These are phyloP conservation scores for Nitzschia sp. DNA, from an alignment of 108 stramenopile genomes.

Conservation along the genomic window DNA sequence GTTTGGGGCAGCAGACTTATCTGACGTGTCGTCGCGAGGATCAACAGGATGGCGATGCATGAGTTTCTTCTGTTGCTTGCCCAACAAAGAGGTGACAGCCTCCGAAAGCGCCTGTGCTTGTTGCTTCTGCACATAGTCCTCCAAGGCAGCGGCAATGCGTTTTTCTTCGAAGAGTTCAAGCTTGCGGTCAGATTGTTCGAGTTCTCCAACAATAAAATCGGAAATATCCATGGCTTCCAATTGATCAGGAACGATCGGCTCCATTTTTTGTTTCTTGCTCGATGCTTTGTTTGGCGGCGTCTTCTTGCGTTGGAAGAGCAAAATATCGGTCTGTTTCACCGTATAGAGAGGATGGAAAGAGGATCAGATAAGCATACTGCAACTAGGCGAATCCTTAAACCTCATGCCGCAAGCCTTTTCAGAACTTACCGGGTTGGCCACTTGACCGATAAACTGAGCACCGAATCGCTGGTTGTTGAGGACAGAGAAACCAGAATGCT, in stretches of 20 bases:
- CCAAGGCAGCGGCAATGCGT: constrained; percentile 64
- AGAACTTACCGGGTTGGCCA: constrained; percentile 77
- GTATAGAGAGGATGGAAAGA: not conserved
- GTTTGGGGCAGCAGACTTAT: not conserved
- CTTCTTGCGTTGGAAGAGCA: constrained; percentile 80
- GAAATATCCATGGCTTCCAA: constrained; percentile 81
- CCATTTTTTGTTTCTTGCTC: constrained; percentile 4
- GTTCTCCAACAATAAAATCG: constrained; percentile 77
- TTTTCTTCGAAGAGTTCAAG: constrained; percentile 75
- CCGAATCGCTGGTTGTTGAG: constrained; percentile 93
- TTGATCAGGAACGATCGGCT: constrained; percentile 83
- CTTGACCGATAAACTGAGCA: constrained; percentile 86
- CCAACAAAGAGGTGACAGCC: constrained; percentile 51
- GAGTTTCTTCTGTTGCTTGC: constrained; percentile 47
- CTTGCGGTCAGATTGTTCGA: constrained; percentile 67
- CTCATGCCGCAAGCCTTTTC: too few relatives aligned
- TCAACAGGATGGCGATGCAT: constrained; percentile 22
- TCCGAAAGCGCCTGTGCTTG: constrained; percentile 65
- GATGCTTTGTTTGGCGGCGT: constrained; percentile 4
- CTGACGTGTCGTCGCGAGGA: not conserved
- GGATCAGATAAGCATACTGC: too few relatives aligned
- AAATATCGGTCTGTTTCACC: constrained; percentile 64
- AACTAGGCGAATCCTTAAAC: not conserved
- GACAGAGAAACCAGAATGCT: constrained; percentile 92
- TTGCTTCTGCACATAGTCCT: constrained; percentile 88